phyloP scores from a whole-genome alignment of 2,329 filamentous ascomycete species.

The Fusarium liriodendri region DNA sequence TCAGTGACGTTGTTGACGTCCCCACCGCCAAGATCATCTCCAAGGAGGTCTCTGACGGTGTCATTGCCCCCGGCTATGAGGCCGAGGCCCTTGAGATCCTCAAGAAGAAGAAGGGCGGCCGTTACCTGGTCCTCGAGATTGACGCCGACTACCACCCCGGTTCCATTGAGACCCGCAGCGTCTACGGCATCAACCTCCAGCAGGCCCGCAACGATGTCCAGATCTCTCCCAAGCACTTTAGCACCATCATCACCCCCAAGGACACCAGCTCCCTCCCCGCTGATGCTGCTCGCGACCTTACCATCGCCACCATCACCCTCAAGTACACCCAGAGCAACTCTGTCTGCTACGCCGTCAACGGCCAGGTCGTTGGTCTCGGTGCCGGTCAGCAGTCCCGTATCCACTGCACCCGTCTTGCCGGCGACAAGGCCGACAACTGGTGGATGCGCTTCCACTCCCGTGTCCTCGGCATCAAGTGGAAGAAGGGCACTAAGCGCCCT shows the following conservation, averaged over 20 bases:
- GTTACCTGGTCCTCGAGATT: conserved; percentile 96
- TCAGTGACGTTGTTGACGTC: conserved; percentile 90
- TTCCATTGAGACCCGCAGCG: conserved; percentile 84
- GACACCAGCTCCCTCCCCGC: conserved; percentile 78
- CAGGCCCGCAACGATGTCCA: conserved; percentile 94
- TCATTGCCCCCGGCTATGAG: conserved; percentile 90
- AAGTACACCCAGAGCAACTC: conserved; percentile 99
- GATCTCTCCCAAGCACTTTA: conserved; percentile 88
- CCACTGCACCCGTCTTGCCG: conserved; percentile 96
- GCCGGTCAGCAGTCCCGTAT: conserved; percentile 98
- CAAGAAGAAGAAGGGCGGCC: conserved; percentile 97
- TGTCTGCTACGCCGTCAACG: conserved; percentile 95
- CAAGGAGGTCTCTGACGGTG: conserved; percentile 96
- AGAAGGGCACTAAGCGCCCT: conserved; percentile 94
- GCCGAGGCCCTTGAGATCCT: conserved; percentile 89
- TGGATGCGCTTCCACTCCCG: conserved; percentile 98
- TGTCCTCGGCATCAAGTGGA: conserved; percentile 91
- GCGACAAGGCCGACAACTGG: conserved; percentile 99
- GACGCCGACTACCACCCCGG: conserved; percentile 86
- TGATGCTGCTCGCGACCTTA: conserved; percentile 86
- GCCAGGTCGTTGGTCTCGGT: conserved; percentile 92
- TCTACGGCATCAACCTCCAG: conserved; percentile 88
- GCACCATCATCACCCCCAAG: conserved; percentile 87
- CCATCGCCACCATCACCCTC: conserved; percentile 94
- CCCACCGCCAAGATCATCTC: conserved; percentile 97